Base-by-base conservation (phyloP, 495 filamentous ascomycete species). In the Penicillium parvum region DNA sequence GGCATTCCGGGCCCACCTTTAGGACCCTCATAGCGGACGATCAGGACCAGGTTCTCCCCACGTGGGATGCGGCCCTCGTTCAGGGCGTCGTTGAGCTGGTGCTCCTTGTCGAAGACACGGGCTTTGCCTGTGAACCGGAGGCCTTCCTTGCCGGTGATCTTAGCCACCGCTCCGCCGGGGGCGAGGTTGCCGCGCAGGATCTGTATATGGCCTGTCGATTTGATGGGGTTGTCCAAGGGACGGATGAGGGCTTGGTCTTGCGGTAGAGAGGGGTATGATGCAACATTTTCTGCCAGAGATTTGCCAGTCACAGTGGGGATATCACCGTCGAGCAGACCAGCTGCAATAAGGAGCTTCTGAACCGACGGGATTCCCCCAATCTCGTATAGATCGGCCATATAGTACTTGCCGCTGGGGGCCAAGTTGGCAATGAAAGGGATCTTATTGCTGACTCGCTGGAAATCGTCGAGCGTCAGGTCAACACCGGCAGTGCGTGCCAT, bases 1-100 rank as follows among this genome's bases (percentile, higher is more conserved):
- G 92, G 92, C 92, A 98, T 98, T 11, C 92, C 92, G 5, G 92
- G 92, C 0, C 91, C 92, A 55, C 92, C 92, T 60, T 88, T 90
- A 5, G 92, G 92, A 1, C 92, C 92, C 62, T 98, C 92, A 58
- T 96, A 97, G 23, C 92, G 84, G 25, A 98, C 91, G 14, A 96
- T 80, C 28, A 96, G 70, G 8, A 96, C 92, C n/a, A 95, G 75
- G 54, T 94, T 94, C 54, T 90, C 84, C 19, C 78, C 74, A 32
- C 75, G 79, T 23, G 88, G 85, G 49, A 90, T 89, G 38, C 76
- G 57, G 21, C 86, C 85, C 28, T 73, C 72, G 26, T 77, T 77
- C 10, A 98, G 71, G 2, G 90, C 91, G 6, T 73, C 68, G 63
- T 92, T 81, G 26, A 98, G 82, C 45, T 79, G 72, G 39, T 76